phyloP scores from a whole-genome alignment of 2,329 filamentous ascomycete species.

The Monosporascus sp. region DNA sequence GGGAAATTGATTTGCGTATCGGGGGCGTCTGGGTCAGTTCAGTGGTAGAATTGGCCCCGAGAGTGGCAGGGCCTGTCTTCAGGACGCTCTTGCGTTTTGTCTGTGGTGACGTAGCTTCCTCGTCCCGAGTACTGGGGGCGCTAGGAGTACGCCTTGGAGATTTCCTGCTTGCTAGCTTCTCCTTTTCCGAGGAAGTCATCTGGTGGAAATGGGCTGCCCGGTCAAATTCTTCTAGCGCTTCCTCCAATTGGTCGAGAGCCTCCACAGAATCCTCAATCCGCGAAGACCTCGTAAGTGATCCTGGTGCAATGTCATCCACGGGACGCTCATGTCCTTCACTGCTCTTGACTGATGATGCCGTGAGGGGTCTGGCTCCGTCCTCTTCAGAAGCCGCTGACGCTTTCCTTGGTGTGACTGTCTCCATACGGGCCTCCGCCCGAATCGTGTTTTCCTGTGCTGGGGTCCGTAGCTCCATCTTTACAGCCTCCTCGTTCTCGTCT shows the following conservation, averaged over 20 bases:
- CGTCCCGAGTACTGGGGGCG: conserved; percentile 6
- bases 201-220: conserved; percentile 20
- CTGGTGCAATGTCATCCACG: conserved; percentile 29
- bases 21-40: conserved; percentile 27
- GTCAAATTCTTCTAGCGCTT: conserved; percentile 52
- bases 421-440: conserved; percentile 6
- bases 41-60: conserved; percentile 36
- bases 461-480: conserved; percentile 9
- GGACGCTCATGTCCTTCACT: conserved; percentile 28
- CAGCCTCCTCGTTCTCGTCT: conserved; percentile 16
- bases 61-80: conserved; percentile 32
- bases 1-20: conserved; percentile 37
- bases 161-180: conserved; percentile 4
- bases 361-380: conserved; percentile 7
- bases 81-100: conserved; percentile 12
- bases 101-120: conserved; percentile 21
- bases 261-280: conserved; percentile 62
- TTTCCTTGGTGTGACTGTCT: conserved; percentile 13
- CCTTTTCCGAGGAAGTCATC: conserved; percentile 12
- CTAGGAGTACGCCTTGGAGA: conserved; percentile 6
- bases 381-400: conserved; percentile 1
- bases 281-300: conserved; percentile 27
- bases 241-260: conserved; percentile 56
- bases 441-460: conserved; percentile 14
- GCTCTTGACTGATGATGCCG: conserved; percentile 18